Evolutionary conservation across 768 basidiomycete genomes (phyloP).

Genomic region (Amanita fuliginea): DNA sequence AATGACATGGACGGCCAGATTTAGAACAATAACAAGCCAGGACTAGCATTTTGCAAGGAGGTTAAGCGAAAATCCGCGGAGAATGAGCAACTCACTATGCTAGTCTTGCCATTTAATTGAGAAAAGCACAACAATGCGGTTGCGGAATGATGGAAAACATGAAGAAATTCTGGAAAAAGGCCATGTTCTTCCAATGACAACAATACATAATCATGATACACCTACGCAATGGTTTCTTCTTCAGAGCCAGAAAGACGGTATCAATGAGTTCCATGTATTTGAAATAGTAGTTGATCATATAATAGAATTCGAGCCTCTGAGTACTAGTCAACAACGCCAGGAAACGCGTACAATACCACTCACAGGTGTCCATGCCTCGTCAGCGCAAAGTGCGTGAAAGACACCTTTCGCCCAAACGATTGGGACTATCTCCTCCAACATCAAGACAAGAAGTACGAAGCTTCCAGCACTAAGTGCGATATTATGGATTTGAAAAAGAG

Average conservation of each 20-base stretch:
- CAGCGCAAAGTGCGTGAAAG: constrained; percentile 70
- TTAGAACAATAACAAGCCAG: constrained; percentile 90
- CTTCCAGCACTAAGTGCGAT: constrained; percentile 79
- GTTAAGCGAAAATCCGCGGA: neutral
- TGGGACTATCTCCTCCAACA: constrained; percentile 86
- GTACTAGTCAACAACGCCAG: constrained; percentile 1
- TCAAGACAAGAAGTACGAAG: constrained; percentile 72
- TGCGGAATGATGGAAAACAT: constrained; percentile 98
- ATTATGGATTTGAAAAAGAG: constrained; percentile 87
- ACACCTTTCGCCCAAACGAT: constrained; percentile 60
- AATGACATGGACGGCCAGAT: constrained; percentile 88
- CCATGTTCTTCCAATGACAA: neutral
- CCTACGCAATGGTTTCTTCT: constrained; percentile 95
- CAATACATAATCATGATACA: constrained; percentile 3
- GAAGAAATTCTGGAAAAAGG: constrained; percentile 67
- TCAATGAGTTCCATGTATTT: constrained; percentile 96
- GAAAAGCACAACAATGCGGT: constrained; percentile 92
- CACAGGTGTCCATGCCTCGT: constrained; percentile 79
- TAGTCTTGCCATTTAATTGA: constrained; percentile 91
- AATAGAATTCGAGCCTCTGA: constrained; percentile 89
- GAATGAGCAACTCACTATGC: constrained; percentile 52
- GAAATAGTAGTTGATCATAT: constrained; percentile 99
- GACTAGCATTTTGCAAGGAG: constrained; percentile 40
- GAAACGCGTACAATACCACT: constrained; percentile 20
- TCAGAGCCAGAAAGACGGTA: constrained; percentile 93